Evolutionary conservation across 2,329 filamentous ascomycete species (phyloP).

Genomic region (Diplodia sapinea): DNA sequence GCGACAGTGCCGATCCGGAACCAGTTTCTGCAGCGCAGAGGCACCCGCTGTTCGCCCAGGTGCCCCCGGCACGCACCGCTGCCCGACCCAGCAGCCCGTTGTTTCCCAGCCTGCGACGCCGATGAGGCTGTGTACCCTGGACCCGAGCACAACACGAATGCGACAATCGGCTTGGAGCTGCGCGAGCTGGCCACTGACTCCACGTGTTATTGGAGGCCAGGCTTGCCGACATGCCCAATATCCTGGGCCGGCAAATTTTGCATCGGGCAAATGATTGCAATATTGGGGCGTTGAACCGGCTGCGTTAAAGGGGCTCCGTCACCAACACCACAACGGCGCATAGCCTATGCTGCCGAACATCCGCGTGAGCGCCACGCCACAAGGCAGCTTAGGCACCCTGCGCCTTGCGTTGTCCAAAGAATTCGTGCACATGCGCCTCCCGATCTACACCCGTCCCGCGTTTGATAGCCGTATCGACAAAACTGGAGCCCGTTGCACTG

Average conservation of each 20-base stretch:
- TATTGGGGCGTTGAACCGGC: neutral
- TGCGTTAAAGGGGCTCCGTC: slow-evolving; percentile 21
- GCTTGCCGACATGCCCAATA: slow-evolving; percentile 1
- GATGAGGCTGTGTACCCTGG: slow-evolving; percentile 16
- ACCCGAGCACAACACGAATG: slow-evolving; percentile 24
- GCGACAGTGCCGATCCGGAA: neutral
- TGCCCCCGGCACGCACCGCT: neutral
- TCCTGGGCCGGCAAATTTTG: neutral
- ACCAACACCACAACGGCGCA: slow-evolving; percentile 11
- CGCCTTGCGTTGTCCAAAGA: neutral
- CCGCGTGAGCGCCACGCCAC: slow-evolving; percentile 15
- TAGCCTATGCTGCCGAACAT: slow-evolving; percentile 11
- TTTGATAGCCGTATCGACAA: neutral
- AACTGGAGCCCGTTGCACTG: slow-evolving; percentile 17
- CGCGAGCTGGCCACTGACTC: slow-evolving; percentile 15
- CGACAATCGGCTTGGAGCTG: slow-evolving; percentile 9
- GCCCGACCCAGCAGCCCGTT: neutral
- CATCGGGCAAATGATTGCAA: slow-evolving; percentile 18
- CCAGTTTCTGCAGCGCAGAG: neutral
- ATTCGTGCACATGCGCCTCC: neutral
- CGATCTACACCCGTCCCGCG: slow-evolving; percentile 23
- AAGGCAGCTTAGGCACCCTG: slow-evolving; percentile 17
- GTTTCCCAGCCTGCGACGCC: slow-evolving; percentile 4
- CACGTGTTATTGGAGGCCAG: slow-evolving; percentile 20
- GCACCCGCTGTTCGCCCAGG: neutral